phyloP scores from a whole-genome alignment of 257 asterid genomes.

The Jasminum sambac region DNA sequence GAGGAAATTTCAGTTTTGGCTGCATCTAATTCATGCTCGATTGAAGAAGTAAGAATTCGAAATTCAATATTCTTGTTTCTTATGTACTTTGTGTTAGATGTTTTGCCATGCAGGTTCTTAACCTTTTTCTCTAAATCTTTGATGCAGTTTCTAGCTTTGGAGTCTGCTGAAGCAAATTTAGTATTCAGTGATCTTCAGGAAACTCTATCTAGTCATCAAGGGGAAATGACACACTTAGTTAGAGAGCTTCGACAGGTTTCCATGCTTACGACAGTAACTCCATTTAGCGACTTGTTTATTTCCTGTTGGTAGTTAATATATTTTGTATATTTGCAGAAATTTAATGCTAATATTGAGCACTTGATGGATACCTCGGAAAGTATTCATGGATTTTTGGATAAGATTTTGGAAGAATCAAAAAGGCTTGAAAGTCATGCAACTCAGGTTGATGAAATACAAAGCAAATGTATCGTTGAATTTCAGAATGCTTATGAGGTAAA shows the following conservation, averaged over 20 bases:
- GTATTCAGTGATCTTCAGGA: constrained; percentile 63
- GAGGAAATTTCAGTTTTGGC: constrained; percentile 65
- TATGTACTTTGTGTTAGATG: constrained; percentile 1
- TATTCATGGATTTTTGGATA: constrained; percentile 49
- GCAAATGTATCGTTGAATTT: constrained; percentile 60
- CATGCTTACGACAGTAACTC: constrained; percentile 5
- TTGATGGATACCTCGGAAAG: constrained; percentile 55
- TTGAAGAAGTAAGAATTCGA: constrained; percentile 50
- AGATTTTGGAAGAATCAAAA: constrained; percentile 57
- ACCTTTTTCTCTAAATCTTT: constrained; percentile 15
- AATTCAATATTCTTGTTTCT: background rate
- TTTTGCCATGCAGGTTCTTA: constrained; percentile 15
- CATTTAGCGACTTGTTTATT: background rate
- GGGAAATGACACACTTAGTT: constrained; percentile 66
- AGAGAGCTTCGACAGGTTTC: constrained; percentile 85
- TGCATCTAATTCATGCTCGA: constrained; percentile 46
- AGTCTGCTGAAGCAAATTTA: constrained; percentile 51
- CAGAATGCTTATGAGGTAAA: constrained; percentile 71
- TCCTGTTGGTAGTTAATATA: constrained; percentile 11
- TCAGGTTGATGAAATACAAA: constrained; percentile 50
- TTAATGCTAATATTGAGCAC: constrained; percentile 50
- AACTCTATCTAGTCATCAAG: constrained; percentile 55
- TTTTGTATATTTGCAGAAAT: constrained; percentile 39
- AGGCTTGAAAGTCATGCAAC: constrained; percentile 57
- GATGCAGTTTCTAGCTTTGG: constrained; percentile 59